phyloP scores from a whole-genome alignment of 345 rosid species.

The Camelina hispida region DNA sequence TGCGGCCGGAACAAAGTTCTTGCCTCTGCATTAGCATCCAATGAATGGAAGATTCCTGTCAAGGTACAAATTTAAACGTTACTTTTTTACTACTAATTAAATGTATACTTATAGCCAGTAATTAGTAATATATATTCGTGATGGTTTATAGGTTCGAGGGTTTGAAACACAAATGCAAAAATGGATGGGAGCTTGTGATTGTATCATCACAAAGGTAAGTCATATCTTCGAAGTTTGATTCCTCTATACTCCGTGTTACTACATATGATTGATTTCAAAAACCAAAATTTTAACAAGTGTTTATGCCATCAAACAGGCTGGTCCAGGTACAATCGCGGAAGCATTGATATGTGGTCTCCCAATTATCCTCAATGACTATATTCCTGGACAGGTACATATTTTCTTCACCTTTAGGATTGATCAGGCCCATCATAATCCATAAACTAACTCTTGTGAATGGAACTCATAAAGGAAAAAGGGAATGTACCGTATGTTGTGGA shows the following conservation, averaged over 20 bases:
- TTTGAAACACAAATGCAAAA: slow-evolving; percentile 94
- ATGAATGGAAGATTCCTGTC: slow-evolving; percentile 79
- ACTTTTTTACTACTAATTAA: neutral
- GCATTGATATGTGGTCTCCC: slow-evolving; percentile 93
- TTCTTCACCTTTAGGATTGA: neutral
- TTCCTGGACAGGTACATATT: slow-evolving; percentile 85
- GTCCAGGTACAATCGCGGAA: slow-evolving; percentile 97
- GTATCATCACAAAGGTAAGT: slow-evolving; percentile 79
- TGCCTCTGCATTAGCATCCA: slow-evolving; percentile 60
- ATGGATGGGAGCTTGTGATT: slow-evolving; percentile 99
- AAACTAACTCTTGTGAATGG: slow-evolving; percentile 17
- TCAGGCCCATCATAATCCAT: neutral
- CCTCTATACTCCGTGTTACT: neutral
- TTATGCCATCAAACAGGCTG: slow-evolving; percentile 61
- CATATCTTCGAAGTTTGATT: neutral
- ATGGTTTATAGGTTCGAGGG: slow-evolving; percentile 65
- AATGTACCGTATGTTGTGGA: slow-evolving; percentile 93
- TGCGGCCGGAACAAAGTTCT: slow-evolving; percentile 88
- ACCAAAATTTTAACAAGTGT: neutral
- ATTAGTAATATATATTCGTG: neutral
- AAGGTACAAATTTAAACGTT: slow-evolving; percentile 52
- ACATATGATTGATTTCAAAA: neutral
- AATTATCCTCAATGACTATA: slow-evolving; percentile 94
- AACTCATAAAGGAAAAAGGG: slow-evolving; percentile 76
- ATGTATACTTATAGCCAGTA: neutral